Evolutionary conservation across 192 early-diverging fungal genomes (phyloP).

Genomic region (Chytriomyces hyalinus): DNA sequence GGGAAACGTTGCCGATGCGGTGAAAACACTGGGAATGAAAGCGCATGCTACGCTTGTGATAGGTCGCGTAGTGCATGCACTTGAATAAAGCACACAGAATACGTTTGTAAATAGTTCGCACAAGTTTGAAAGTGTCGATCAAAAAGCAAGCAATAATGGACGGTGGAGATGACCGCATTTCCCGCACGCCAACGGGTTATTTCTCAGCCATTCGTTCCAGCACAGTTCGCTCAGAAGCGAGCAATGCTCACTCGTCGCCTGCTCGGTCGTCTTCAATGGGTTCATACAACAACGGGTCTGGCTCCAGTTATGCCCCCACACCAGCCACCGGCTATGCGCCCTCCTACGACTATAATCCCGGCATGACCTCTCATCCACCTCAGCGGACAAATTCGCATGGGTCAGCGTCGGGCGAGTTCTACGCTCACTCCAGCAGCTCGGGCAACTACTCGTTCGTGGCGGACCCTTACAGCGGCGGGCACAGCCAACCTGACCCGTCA

Average conservation of each 20-base stretch:
- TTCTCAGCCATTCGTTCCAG: background rate
- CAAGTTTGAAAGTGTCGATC: too few relatives aligned
- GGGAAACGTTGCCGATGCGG: slow-evolving; percentile 43
- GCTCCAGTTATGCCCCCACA: background rate
- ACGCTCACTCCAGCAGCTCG: background rate
- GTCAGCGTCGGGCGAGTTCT: background rate
- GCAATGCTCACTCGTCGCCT: background rate
- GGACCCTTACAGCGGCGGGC: background rate
- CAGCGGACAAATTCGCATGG: background rate
- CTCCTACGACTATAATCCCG: background rate
- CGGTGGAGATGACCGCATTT: background rate
- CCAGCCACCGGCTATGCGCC: background rate
- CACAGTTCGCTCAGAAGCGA: background rate
- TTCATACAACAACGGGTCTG: background rate
- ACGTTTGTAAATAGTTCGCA: too few relatives aligned
- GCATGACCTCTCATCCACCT: background rate
- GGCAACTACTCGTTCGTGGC: too few relatives aligned
- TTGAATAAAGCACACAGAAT: background rate
- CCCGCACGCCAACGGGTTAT: background rate
- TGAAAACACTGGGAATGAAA: slow-evolving; percentile 68
- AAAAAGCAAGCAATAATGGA: too few relatives aligned
- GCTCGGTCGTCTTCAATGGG: background rate
- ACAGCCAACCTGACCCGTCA: background rate
- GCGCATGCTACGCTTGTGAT: slow-evolving; percentile 78
- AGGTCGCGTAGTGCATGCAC: slow-evolving; percentile 64